phyloP scores from a whole-genome alignment of 805 yeast species.

The Vanderwaltozyma polyspora region DNA sequence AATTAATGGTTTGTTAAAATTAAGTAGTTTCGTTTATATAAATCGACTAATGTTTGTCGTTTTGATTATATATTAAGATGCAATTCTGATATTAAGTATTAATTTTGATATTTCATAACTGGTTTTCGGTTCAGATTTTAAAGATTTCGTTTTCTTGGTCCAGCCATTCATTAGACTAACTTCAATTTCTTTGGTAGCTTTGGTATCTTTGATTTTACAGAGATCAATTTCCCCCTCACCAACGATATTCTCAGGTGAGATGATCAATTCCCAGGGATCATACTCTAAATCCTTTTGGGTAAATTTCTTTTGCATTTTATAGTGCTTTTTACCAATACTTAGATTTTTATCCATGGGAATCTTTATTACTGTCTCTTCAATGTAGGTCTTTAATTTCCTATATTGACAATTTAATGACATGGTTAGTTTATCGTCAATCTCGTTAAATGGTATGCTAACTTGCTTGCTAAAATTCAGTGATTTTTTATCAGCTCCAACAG shows the following conservation, averaged over 20 bases:
- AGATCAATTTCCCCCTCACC: conserved; percentile 22
- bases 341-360: conserved; percentile 32
- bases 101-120: not conserved
- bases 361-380: conserved; percentile 50
- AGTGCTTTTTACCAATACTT: conserved; percentile 26
- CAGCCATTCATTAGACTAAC: not conserved
- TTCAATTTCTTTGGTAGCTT: not conserved
- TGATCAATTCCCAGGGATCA: conserved; percentile 51
- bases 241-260: conserved; percentile 83
- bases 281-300: conserved; percentile 36
- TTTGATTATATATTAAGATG: not conserved
- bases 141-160: not conserved
- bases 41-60: too few species aligned
- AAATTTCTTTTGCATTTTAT: conserved; percentile 31
- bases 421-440: conserved; percentile 37
- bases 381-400: conserved; percentile 33
- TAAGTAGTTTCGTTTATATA: too few species aligned
- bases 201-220: not conserved
- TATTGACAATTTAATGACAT: conserved; percentile 63
- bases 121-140: not conserved
- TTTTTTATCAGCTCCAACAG: not conserved
- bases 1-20: too few species aligned
- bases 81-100: too few species aligned
- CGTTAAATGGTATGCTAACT: not conserved
- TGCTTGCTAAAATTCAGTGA: not conserved